Base-by-base conservation (phyloP, 345 rosid species). In the Cochlearia excelsa region DNA sequence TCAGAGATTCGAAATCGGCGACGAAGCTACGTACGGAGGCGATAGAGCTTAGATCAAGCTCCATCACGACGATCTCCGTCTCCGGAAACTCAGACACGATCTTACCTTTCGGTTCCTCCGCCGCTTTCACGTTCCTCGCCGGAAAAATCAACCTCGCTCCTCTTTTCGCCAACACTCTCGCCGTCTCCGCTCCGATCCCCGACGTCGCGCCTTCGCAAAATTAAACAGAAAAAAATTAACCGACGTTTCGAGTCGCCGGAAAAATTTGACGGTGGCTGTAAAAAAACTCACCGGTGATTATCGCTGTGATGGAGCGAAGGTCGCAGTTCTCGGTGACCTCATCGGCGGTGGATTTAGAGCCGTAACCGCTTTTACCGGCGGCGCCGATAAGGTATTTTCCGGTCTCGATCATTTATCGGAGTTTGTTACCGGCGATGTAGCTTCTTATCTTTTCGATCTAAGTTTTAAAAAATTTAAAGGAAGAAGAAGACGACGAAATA, bases 181-280 rank as follows among this genome's bases (percentile, higher is more conserved):
- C 95, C 63, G 96, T 88, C 80, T 92, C 98, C 26, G 86, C 90
- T 59, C 98, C 98, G 59, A 92, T 92, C 68, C 98, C 98, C 30
- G 98, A 92, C 76, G 98, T 92, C n/a, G 95, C 95, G 9, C 98
- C 98, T 90, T 16, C 44, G 34, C 46, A 29, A 23, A 31, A 65
- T 5, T 3, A 46, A 44, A 3, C 33, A 3, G 1, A 26, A 43
- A 8, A 49, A 11, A 38, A 27, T 54, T 5, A 66, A 27, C 16
- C 1, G 27, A 47, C 30, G 51, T 26, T 3, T 31, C 55, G 27
- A 42, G 3, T 67, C 66, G 30, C 30, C 54, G 49, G 38, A 34
- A 41, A 54, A 54, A 7, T 5, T 47, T 9, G 11, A 30, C 1
- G n/a, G 16, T 28, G 3, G 1, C 5, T 37, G 6, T 1, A 6